A percentile compares a stretch with the other conserved stretches of the same genome.
Evolutionary conservation across 768 basidiomycete genomes (phyloP).

Genomic region (Trichaptum fuscoviolaceum): DNA sequence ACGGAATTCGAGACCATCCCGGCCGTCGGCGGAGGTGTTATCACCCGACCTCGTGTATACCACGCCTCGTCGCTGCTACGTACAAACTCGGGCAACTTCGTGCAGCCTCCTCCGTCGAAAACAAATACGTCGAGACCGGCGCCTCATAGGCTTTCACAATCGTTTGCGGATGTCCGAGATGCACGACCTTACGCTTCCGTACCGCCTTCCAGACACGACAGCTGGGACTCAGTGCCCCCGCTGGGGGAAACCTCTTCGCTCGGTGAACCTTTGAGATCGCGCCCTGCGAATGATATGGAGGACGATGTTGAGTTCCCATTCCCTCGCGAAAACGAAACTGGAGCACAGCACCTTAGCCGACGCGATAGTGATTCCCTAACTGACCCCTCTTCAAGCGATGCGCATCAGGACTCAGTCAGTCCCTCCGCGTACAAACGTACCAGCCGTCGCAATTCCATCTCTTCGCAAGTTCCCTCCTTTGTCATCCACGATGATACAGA

Average conservation of each 20-base stretch:
- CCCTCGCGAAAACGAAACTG: not conserved
- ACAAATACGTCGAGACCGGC: not conserved
- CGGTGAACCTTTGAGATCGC: not conserved
- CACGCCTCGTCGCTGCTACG: constrained; percentile 32
- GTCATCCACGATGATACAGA: constrained; percentile 14
- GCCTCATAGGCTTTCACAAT: not conserved
- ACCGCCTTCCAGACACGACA: not conserved
- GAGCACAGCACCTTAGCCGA: not conserved
- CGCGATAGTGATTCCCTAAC: not conserved
- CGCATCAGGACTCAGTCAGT: not conserved
- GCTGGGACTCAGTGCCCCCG: not conserved
- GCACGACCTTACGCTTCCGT: not conserved
- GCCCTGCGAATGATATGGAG: not conserved
- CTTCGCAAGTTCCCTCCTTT: constrained; percentile 27
- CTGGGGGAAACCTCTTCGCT: not conserved
- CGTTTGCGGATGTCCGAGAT: not conserved
- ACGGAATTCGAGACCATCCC: constrained; percentile 84
- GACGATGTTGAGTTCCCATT: not conserved
- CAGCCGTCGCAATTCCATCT: constrained; percentile 20
- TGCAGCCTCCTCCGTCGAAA: constrained; percentile 36
- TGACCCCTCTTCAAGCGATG: not conserved
- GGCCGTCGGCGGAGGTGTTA: constrained; percentile 85
- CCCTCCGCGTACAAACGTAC: not conserved
- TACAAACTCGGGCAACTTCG: constrained; percentile 60
- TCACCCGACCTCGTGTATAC: constrained; percentile 78